Evolutionary conservation across 306 rosid species (phyloP).

Genomic region (Prunus persica): DNA sequence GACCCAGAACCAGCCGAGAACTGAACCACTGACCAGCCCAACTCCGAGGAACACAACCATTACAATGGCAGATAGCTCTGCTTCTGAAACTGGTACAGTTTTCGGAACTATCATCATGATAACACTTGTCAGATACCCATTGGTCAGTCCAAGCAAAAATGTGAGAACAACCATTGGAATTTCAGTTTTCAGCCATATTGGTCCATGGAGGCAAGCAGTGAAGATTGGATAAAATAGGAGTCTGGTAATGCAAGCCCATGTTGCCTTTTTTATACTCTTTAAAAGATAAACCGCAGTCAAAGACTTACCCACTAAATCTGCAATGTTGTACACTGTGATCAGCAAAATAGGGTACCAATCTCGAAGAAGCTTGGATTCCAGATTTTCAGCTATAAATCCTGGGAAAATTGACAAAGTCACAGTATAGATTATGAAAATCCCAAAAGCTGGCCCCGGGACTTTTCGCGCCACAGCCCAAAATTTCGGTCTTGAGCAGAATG

Average conservation of each 20-base stretch:
- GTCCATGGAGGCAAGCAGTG: constrained; percentile 74
- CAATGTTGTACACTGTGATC: constrained; percentile 66
- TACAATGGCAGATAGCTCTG: constrained; percentile 74
- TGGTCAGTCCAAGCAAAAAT: constrained; percentile 75
- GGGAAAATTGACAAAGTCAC: constrained; percentile 93
- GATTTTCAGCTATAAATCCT: constrained; percentile 80
- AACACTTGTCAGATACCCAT: constrained; percentile 82
- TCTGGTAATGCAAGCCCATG: constrained; percentile 61
- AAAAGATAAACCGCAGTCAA: constrained; percentile 65
- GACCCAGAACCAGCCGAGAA: constrained; percentile 88
- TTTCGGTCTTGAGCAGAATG: constrained; percentile 42
- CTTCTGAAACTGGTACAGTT: constrained; percentile 52
- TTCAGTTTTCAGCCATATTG: constrained; percentile 77
- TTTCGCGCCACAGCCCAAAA: constrained; percentile 57
- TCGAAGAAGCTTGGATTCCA: constrained; percentile 55
- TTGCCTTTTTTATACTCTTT: constrained; percentile 51
- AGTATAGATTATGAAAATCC: constrained; percentile 62
- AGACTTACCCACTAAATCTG: constrained; percentile 77
- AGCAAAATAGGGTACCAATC: constrained; percentile 95
- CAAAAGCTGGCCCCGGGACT: constrained; percentile 58
- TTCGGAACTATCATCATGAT: constrained; percentile 79
- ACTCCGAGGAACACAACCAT: constrained; percentile 81
- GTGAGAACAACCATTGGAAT: constrained; percentile 55
- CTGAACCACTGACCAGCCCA: constrained; percentile 83
- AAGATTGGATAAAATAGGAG: constrained; percentile 81